Evolutionary conservation across 345 rosid genomes (phyloP).

Genomic region (Raphanus sativus): DNA sequence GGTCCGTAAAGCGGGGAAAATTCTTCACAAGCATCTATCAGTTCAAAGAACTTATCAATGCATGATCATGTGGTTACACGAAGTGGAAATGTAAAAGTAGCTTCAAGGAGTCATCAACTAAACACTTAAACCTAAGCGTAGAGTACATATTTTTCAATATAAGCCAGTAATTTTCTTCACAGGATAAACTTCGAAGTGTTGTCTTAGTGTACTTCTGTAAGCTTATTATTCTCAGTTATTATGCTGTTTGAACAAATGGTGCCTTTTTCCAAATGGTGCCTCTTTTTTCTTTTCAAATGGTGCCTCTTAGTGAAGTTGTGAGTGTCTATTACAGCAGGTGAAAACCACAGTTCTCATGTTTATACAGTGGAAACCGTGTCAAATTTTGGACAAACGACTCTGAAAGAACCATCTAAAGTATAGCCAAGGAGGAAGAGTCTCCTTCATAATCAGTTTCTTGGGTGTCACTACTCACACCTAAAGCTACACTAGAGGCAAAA

Average conservation of each 20-base stretch:
- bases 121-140: not conserved
- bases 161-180: not conserved
- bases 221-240: too few relatives aligned
- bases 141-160: not conserved
- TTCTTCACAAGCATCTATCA: not conserved
- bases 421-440: not conserved
- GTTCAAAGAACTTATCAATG: not conserved
- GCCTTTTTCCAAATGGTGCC: too few relatives aligned
- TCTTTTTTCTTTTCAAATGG: too few relatives aligned
- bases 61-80: constrained; percentile 5
- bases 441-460: not conserved
- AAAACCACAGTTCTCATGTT: not conserved
- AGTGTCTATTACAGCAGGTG: too few relatives aligned
- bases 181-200: constrained; percentile 17
- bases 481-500: not conserved
- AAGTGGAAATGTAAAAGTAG: constrained; percentile 13
- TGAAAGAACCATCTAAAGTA: not conserved
- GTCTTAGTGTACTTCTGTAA: constrained; percentile 20
- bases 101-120: not conserved
- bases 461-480: not conserved
- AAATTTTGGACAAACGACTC: not conserved
- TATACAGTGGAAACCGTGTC: not conserved
- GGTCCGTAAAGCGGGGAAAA: not conserved
- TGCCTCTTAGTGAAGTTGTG: too few relatives aligned
- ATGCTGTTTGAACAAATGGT: too few relatives aligned